These are phyloP conservation scores for Phyllosticta citribraziliensis DNA, from an alignment of 2,329 filamentous ascomycete species.

Conservation along the genomic window DNA sequence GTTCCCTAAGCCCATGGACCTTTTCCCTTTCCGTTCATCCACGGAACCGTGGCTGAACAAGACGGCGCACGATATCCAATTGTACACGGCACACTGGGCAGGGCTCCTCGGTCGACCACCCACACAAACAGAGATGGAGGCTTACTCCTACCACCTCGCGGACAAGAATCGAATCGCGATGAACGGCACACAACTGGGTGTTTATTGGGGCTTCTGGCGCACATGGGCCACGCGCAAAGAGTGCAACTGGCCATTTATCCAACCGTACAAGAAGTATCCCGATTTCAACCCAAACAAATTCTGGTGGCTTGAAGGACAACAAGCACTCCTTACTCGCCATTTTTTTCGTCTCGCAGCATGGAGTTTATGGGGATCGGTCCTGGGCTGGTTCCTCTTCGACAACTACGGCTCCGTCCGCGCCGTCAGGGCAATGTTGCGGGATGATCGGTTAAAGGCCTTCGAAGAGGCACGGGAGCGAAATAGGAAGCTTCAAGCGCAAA, in stretches of 20 bases:
- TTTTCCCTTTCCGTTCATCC: too few relatives aligned
- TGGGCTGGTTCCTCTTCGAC: background rate
- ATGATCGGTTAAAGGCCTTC: background rate
- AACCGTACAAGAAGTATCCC: background rate
- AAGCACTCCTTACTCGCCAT: background rate
- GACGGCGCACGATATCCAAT: too few relatives aligned
- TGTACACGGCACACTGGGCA: background rate
- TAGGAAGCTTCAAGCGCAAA: background rate
- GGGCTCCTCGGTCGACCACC: background rate
- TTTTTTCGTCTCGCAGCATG: background rate
- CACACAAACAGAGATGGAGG: background rate
- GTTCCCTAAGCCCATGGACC: too few relatives aligned
- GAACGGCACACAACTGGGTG: background rate
- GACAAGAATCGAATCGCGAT: background rate
- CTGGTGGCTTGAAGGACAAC: background rate
- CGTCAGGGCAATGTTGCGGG: background rate
- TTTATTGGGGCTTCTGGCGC: background rate
- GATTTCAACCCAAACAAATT: background rate
- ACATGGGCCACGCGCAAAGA: background rate
- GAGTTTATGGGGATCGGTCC: background rate
- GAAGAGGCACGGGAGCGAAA: background rate
- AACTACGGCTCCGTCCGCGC: background rate
- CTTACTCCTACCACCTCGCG: background rate
- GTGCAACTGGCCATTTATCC: background rate
- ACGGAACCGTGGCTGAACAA: too few relatives aligned